Percentiles rank a stretch among this genome's conserved stretches.
Evolutionary conservation across 805 yeast genomes (phyloP).

Genomic region (Komagataella pastoris): DNA sequence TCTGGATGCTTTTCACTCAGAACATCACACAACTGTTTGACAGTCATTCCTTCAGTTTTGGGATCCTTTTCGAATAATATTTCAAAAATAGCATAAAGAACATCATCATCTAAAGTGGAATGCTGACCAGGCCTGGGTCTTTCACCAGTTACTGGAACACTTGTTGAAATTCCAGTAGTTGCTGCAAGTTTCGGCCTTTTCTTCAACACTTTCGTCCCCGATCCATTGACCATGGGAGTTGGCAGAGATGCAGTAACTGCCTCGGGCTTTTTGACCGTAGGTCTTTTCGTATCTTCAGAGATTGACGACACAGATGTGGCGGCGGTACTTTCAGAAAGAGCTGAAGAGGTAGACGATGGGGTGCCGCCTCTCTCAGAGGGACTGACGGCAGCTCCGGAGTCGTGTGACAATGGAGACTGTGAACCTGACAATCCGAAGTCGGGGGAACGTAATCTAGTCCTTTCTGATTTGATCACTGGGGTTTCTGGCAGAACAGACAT

Average conservation of each 20-base stretch:
- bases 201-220: constrained; percentile 4
- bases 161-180: constrained; percentile 64
- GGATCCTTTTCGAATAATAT: constrained; percentile 59
- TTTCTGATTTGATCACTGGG: background rate
- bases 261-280: background rate
- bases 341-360: constrained; percentile 1
- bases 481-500: background rate
- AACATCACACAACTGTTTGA: constrained; percentile 73
- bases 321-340: background rate
- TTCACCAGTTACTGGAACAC: constrained; percentile 71
- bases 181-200: constrained; percentile 23
- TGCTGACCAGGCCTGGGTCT: constrained; percentile 61
- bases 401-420: background rate
- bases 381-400: background rate
- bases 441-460: background rate
- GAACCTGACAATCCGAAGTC: background rate
- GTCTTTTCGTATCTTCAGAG: constrained; percentile 2
- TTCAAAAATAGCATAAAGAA: constrained; percentile 59
- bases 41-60: constrained; percentile 75
- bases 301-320: constrained; percentile 6
- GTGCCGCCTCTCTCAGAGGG: background rate
- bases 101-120: constrained; percentile 60
- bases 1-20: constrained; percentile 67
- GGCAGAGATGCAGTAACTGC: constrained; percentile 3
- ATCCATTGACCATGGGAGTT: constrained; percentile 3